Conservation (phyloP, 345 rosid species). For the Citropsis articulata region DNA sequence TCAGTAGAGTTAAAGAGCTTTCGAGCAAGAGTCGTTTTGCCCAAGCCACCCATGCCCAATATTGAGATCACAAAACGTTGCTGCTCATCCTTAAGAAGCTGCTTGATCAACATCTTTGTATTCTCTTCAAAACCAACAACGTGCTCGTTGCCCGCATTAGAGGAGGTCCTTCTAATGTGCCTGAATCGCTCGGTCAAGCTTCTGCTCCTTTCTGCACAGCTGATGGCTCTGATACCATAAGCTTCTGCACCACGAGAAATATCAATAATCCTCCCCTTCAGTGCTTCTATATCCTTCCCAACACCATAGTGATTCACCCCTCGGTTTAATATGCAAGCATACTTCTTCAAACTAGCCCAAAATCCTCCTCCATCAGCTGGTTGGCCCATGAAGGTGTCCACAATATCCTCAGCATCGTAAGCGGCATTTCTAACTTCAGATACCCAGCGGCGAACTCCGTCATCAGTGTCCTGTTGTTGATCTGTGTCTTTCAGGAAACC, state of each 20-base stretch:
- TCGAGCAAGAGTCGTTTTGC: constrained; percentile 30
- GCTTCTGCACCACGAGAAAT: constrained; percentile 21
- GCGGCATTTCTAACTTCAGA: constrained; percentile 31
- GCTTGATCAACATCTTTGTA: constrained; percentile 12
- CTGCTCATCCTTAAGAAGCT: constrained; percentile 14
- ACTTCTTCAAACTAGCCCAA: constrained; percentile 10
- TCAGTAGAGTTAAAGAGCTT: constrained; percentile 23
- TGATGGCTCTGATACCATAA: constrained; percentile 19
- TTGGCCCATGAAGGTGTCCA: constrained; percentile 24
- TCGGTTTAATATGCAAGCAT: not conserved
- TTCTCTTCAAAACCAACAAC: constrained; percentile 27
- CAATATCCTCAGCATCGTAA: constrained; percentile 34
- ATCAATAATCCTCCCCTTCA: constrained; percentile 16
- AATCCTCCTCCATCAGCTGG: constrained; percentile 11
- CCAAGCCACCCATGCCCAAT: constrained; percentile 31
- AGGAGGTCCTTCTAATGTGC: constrained; percentile 26
- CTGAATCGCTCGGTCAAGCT: constrained; percentile 5
- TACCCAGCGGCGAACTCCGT: constrained; percentile 33
- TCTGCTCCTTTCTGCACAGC: not conserved
- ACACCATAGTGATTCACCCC: constrained; percentile 17
- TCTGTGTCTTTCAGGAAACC: constrained; percentile 38
- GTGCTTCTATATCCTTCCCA: not conserved
- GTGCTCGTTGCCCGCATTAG: constrained; percentile 17
- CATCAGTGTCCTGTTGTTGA: constrained; percentile 25
- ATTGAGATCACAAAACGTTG: constrained; percentile 25